Base-by-base conservation (phyloP, 2,329 filamentous ascomycete genomes). In the Cercospora sp. region DNA sequence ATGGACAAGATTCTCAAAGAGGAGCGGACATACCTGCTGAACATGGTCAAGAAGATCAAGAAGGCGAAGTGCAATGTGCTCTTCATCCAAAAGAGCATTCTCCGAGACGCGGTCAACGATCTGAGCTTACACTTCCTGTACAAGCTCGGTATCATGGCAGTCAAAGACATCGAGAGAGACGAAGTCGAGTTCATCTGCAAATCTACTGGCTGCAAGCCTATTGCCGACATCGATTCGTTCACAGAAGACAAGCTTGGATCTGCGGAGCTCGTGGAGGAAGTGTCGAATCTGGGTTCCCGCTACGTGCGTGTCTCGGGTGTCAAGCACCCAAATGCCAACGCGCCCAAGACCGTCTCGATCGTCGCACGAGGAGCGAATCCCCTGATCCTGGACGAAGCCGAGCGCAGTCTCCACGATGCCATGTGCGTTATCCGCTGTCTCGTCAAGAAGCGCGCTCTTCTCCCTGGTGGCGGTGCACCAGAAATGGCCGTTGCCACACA, bases 1-100 rank as follows among this genome's bases (percentile, higher is more conserved):
- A 99, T 99, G 95, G 95, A 99, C 86, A 99, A 98, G 87, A 99
- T 99, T 73, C 88, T 99, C 75, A 99, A 99, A 84, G 95, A 99
- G 83, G 95, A 99, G 85, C 92, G 95, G 74, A 92, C 95, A 75
- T 99, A 99, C 82, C 88, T 99, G 72, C 87, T 99, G 67, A 98
- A 98, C 85, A 92, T 99, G 89, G 94, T 96, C 79, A 98, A 99
- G 88, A 99, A 98, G 87, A 99, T 99, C 82, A 97, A 98, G 85
- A 99, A 98, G 87, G 94, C 95, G 74, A 99, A 98, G 86, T 99
- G 95, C 84, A 99, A 99, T 77, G 95, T 99, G 53, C 89, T 98
- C 55, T 86, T 99, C 74, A 98, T 99, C 75, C 95, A 99, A 79
- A 99, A 99, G 84, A 98, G 94, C 13, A 99, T 99, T 75, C 89